phyloP scores from a whole-genome alignment of 2,329 filamentous ascomycete species.

The Myriosclerotinia scirpicola region DNA sequence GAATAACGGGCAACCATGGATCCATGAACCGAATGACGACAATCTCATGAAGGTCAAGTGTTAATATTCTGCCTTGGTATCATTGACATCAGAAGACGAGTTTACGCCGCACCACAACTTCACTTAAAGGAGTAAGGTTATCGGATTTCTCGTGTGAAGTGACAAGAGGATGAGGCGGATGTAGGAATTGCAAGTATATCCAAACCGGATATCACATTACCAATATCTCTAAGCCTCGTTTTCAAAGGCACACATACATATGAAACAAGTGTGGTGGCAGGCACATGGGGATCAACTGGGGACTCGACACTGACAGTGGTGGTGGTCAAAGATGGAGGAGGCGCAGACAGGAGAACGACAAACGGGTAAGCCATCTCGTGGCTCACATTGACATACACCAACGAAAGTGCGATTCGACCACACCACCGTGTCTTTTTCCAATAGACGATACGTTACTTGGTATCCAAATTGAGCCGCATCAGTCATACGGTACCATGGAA shows the following conservation, averaged over 20 bases:
- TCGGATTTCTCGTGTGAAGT: neutral
- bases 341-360: constrained; percentile 6
- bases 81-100: neutral
- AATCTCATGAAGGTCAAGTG: neutral
- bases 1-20: neutral
- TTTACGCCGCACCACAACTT: neutral
- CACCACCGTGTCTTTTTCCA: neutral
- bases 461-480: constrained; percentile 5
- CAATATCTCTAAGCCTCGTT: neutral
- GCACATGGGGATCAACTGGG: neutral
- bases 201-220: neutral
- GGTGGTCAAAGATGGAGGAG: constrained; percentile 2
- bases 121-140: neutral
- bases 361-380: constrained; percentile 1
- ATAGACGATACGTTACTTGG: neutral
- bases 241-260: neutral
- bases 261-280: neutral
- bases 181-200: neutral
- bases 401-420: neutral
- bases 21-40: neutral
- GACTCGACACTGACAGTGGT: neutral
- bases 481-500: neutral
- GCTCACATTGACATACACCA: neutral
- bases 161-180: neutral
- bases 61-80: neutral